Evolutionary conservation across 306 rosid genomes (phyloP).

Genomic region (Gleditsia sinensis): DNA sequence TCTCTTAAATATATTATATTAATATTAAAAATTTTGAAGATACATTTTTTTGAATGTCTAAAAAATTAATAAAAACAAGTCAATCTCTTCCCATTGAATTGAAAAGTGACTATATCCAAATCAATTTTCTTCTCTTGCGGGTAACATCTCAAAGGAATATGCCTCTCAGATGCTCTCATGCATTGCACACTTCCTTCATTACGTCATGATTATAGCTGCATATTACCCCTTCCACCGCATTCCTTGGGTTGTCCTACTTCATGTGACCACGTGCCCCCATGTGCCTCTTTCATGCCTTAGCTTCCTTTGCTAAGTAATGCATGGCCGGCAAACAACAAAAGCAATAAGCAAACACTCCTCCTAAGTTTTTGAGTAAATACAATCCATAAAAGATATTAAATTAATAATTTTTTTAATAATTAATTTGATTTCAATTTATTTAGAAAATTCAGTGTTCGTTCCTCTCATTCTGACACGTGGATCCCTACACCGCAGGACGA

Average conservation of each 20-base stretch:
- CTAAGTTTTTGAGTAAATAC: no score
- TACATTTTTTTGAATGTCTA: no score
- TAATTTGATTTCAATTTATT: no score
- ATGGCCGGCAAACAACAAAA: constrained; percentile 59
- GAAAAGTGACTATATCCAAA: no score
- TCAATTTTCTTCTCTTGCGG: no score
- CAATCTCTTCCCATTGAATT: background rate
- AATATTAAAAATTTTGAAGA: no score
- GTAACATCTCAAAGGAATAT: no score
- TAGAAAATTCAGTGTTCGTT: no score
- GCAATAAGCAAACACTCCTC: background rate
- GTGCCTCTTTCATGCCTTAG: constrained; percentile 26
- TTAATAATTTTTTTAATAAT: no score
- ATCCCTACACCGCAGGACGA: constrained; percentile 18
- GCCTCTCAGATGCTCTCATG: background rate
- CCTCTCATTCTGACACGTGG: constrained; percentile 61
- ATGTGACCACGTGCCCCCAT: constrained; percentile 41
- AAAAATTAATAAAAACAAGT: constrained; percentile 12
- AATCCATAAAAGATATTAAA: no score
- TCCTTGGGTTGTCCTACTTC: constrained; percentile 12
- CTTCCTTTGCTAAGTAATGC: constrained; percentile 7
- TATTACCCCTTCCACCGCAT: constrained; percentile 23
- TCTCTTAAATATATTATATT: no score
- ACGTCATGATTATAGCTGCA: background rate
- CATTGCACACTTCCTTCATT: background rate